These are phyloP conservation scores for Trametes cinnabarina DNA, from an alignment of 768 basidiomycete species.

Conservation along the genomic window DNA sequence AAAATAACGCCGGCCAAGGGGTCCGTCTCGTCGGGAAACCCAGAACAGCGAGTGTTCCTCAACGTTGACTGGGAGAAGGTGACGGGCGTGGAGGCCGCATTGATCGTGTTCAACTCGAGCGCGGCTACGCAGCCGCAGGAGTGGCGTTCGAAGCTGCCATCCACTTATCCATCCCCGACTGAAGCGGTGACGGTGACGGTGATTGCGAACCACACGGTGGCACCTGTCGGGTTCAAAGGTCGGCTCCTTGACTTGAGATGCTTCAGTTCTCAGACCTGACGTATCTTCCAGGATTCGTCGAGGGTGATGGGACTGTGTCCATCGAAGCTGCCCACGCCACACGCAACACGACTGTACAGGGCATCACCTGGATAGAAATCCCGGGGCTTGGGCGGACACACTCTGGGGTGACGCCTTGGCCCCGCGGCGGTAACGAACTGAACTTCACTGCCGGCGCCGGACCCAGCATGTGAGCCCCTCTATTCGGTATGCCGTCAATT, in stretches of 20 bases:
- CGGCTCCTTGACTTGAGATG: not conserved
- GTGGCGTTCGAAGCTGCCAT: not conserved
- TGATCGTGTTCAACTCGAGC: conserved; percentile 47
- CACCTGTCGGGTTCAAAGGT: conserved; percentile 51
- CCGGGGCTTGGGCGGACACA: conserved; percentile 59
- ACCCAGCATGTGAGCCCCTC: conserved; percentile 49
- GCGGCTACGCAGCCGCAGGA: conserved; percentile 36
- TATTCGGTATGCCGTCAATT: not conserved
- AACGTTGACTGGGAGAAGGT: conserved; percentile 59
- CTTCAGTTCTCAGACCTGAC: not conserved
- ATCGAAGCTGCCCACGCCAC: conserved; percentile 65
- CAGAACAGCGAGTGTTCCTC: conserved; percentile 54
- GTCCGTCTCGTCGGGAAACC: conserved; percentile 43
- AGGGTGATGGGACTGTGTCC: conserved; percentile 59
- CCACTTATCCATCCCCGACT: not conserved
- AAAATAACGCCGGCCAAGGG: conserved; percentile 46
- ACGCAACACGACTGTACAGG: conserved; percentile 45
- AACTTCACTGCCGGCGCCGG: conserved; percentile 64
- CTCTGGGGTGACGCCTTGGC: conserved; percentile 62
- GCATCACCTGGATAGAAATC: conserved; percentile 57
- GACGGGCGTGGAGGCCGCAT: conserved; percentile 36
- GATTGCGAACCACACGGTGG: conserved; percentile 32
- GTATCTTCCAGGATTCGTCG: conserved; percentile 48
- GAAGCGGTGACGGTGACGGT: conserved; percentile 24
- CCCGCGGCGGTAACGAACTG: conserved; percentile 44